A percentile compares a stretch with the other conserved stretches of the same genome.
These are phyloP conservation scores for Perkinsela sp. DNA, from an alignment of 208 protist species.

Conservation along the genomic window DNA sequence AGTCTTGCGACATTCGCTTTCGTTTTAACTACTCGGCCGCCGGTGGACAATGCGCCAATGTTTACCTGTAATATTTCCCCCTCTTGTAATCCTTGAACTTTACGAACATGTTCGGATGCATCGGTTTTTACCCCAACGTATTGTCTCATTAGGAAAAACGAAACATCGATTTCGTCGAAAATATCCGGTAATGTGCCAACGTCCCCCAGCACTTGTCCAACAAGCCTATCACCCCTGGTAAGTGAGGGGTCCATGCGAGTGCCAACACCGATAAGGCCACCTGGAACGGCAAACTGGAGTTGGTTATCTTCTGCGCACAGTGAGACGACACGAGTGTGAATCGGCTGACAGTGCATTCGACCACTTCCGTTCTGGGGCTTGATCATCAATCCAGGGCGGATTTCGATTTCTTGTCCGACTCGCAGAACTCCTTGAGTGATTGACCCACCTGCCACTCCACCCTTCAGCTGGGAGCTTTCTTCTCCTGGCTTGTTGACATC, in stretches of 20 bases:
- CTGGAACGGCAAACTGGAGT: slow-evolving; percentile 93
- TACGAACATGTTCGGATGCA: slow-evolving; percentile 1
- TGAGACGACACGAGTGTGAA: slow-evolving; percentile 70
- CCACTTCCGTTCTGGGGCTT: slow-evolving; percentile 44
- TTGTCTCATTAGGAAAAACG: slow-evolving; percentile 83
- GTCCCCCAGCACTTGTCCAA: slow-evolving; percentile 74
- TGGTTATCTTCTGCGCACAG: slow-evolving; percentile 88
- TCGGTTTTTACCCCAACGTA: slow-evolving; percentile 72
- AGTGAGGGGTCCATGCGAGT: slow-evolving; percentile 97
- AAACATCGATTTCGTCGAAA: slow-evolving; percentile 87
- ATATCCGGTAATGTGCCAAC: slow-evolving; percentile 73
- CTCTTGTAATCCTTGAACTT: slow-evolving; percentile 75
- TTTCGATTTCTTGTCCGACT: slow-evolving; percentile 92
- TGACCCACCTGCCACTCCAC: slow-evolving; percentile 92
- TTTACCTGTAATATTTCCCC: slow-evolving; percentile 96
- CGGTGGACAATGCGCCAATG: slow-evolving; percentile 92
- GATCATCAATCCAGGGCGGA: slow-evolving; percentile 82
- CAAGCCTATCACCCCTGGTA: slow-evolving; percentile 87
- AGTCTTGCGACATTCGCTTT: slow-evolving; percentile 76
- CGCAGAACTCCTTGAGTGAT: slow-evolving; percentile 86
- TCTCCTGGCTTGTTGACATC: slow-evolving; percentile 98
- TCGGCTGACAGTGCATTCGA: slow-evolving; percentile 74
- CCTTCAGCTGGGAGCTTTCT: slow-evolving; percentile 75
- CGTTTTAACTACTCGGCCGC: slow-evolving; percentile 72
- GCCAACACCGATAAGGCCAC: slow-evolving; percentile 96